Base-by-base conservation (phyloP, 2,329 filamentous ascomycete genomes). In the Aspergillus carbonarius region DNA sequence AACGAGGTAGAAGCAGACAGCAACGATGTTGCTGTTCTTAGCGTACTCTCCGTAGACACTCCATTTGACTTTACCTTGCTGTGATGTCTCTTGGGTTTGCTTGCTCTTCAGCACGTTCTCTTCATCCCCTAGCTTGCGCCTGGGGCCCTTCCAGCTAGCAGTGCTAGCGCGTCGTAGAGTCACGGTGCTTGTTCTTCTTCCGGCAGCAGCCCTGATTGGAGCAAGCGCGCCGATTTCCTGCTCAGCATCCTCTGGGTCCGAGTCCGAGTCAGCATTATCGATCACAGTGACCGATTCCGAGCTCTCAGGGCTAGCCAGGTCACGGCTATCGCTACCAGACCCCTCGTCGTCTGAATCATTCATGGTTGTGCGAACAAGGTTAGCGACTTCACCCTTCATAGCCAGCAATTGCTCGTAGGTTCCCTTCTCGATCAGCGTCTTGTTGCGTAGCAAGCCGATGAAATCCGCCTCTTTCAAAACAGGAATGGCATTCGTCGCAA, bases 61-160 rank as follows among this genome's bases (percentile, higher is more conserved):
- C 93, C 95, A 98, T 76, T 97, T 98, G 67, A 99, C 95, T 74
- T 98, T 97, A 70, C 95, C 95, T 78, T 99, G 92, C 74, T 99
- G 92, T 2, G 86, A 84, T 65, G 89, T 89, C 74, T 99, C 95
- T 76, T 96, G 96, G 57, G 82, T 83, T 75, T 97, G 93, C 71
- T 88, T 91, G 46, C 90, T 92, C 78, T 91, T 93, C 69, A 88
- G 80, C 55, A 73, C 65, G 37, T 85, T 85, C 54, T 91, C 87
- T 76, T 98, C 92, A 66, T 98, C 93, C 0, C 82, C 85, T 32
- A 93, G 76, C 75, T 95, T 96, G 66, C 92, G 91, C 61, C 91
- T 86, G 20, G 91, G 89, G 1, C 93, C 92, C 60, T 83, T 88
- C 82, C 96, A 96, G 69, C 91, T 97, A 27, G 91, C 92, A 25